These are phyloP conservation scores for Ganoderma meredithae DNA, from an alignment of 1,284 basidiomycete genomes.

Conservation along the genomic window DNA sequence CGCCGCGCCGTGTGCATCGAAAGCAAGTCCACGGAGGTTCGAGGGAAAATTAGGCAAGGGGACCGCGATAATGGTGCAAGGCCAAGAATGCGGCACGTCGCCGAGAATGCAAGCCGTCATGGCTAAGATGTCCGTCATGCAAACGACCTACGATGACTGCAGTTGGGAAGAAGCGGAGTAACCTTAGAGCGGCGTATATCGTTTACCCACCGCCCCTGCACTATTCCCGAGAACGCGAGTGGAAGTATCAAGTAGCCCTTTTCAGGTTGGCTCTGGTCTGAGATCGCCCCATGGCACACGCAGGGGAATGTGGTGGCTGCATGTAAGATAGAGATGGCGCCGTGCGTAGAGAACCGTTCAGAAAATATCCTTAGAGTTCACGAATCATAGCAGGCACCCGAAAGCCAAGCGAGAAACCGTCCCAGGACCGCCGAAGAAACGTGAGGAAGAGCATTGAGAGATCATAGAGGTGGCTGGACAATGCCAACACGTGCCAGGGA, in stretches of 20 bases:
- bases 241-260: background rate
- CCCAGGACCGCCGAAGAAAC: slow-evolving; percentile 8
- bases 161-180: background rate
- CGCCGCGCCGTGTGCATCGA: background rate
- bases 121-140: background rate
- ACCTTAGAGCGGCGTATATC: background rate
- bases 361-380: background rate
- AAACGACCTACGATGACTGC: background rate
- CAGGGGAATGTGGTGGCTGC: background rate
- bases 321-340: background rate
- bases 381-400: background rate
- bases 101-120: background rate
- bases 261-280: background rate
- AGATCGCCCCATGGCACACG: background rate
- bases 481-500: background rate
- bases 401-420: background rate
- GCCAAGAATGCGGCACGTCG: background rate
- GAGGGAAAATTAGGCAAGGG: background rate
- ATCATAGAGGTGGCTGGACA: background rate
- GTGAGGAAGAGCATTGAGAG: background rate
- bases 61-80: background rate
- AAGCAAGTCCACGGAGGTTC: background rate
- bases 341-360: background rate
- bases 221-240: background rate
- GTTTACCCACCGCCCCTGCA: background rate